Conservation (phyloP, 257 asterid genomes). For the Leonotis leonurus region DNA sequence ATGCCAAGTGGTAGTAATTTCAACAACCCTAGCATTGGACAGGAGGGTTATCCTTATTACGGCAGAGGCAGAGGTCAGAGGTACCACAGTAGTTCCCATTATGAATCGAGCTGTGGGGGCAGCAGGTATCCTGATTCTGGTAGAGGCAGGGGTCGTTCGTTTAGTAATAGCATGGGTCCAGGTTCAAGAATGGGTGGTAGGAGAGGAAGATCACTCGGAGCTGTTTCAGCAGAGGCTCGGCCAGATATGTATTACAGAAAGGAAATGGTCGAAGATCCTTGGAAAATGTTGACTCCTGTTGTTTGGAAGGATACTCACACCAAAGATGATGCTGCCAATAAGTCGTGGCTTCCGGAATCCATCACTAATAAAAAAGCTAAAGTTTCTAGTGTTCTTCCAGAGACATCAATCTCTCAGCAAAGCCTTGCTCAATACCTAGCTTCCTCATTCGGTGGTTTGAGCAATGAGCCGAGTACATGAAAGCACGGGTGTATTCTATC, state of each 20-base stretch:
- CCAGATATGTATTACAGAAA: slow-evolving; percentile 41
- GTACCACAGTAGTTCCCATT: slow-evolving; percentile 24
- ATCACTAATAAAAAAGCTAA: slow-evolving; percentile 43
- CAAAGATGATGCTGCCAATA: slow-evolving; percentile 12
- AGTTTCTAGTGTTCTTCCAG: slow-evolving; percentile 34
- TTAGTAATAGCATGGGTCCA: slow-evolving; percentile 17
- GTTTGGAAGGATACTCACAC: slow-evolving; percentile 37
- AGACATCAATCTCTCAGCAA: slow-evolving; percentile 28
- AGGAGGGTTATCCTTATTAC: slow-evolving; percentile 24
- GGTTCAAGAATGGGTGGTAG: slow-evolving; percentile 28
- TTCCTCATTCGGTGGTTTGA: slow-evolving; percentile 46
- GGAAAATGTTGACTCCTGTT: slow-evolving; percentile 51
- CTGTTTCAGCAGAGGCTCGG: slow-evolving; percentile 33
- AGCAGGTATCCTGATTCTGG: slow-evolving; percentile 23
- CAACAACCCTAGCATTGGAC: slow-evolving; percentile 21
- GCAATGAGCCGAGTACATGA: slow-evolving; percentile 18
- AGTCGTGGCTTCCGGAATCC: slow-evolving; percentile 49
- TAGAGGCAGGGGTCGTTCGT: slow-evolving; percentile 39
- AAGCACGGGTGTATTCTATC: not conserved
- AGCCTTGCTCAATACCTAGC: slow-evolving; percentile 83
- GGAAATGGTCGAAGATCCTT: slow-evolving; percentile 85
- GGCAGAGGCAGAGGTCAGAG: slow-evolving; percentile 42
- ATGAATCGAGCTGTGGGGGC: slow-evolving; percentile 25
- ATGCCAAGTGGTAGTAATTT: slow-evolving; percentile 20
- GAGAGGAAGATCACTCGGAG: slow-evolving; percentile 30